These are phyloP conservation scores for Scutellaria baicalensis DNA, from an alignment of 257 asterid species.

Conservation along the genomic window DNA sequence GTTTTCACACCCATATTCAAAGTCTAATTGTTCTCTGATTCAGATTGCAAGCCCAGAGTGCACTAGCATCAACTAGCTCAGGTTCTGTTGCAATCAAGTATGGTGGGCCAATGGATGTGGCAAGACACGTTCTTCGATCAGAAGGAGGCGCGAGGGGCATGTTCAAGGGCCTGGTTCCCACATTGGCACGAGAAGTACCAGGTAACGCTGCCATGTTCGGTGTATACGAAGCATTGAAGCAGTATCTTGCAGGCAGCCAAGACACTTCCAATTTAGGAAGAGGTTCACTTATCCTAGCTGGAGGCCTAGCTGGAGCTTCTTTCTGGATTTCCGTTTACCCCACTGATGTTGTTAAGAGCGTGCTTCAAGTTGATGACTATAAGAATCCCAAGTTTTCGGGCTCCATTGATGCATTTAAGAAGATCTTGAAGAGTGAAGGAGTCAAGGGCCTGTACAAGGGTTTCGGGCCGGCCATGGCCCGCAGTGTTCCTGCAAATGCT, in stretches of 20 bases:
- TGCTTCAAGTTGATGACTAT: slow-evolving; percentile 71
- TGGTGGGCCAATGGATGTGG: slow-evolving; percentile 81
- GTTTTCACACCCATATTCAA: not conserved
- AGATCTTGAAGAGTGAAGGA: slow-evolving; percentile 65
- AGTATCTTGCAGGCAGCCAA: slow-evolving; percentile 55
- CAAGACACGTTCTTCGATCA: slow-evolving; percentile 51
- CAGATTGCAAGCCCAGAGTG: slow-evolving; percentile 86
- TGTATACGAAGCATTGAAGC: slow-evolving; percentile 67
- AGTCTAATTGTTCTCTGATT: not conserved
- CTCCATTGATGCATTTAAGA: slow-evolving; percentile 55
- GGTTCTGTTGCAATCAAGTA: slow-evolving; percentile 46
- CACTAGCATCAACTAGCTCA: slow-evolving; percentile 35
- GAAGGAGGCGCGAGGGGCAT: slow-evolving; percentile 66
- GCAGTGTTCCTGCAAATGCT: slow-evolving; percentile 84
- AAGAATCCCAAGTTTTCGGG: slow-evolving; percentile 67
- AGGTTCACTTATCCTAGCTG: slow-evolving; percentile 60
- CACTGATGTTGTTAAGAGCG: slow-evolving; percentile 74
- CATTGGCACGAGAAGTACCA: slow-evolving; percentile 76
- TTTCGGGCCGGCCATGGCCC: slow-evolving; percentile 83
- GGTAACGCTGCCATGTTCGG: slow-evolving; percentile 90
- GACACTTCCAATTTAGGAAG: slow-evolving; percentile 65
- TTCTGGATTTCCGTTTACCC: slow-evolving; percentile 73
- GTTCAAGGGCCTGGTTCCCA: slow-evolving; percentile 72
- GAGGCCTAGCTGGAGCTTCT: slow-evolving; percentile 79
- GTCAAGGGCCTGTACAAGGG: slow-evolving; percentile 81